Evolutionary conservation across 441 rosid species (phyloP), one percentile per base, ranked within the genome.

Genomic region (Macaranga tanarius): DNA sequence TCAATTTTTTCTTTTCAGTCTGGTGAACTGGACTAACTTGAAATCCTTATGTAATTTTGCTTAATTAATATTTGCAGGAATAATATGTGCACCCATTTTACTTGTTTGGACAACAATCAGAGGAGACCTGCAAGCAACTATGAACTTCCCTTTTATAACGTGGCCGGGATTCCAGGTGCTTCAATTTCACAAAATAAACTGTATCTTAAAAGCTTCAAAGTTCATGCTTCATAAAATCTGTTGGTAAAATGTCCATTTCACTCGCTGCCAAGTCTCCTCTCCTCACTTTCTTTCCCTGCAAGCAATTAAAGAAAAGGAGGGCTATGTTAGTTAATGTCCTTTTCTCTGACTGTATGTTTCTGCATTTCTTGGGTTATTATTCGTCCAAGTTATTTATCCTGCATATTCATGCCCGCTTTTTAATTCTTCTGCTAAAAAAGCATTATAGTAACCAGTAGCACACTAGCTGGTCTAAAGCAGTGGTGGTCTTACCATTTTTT

Each of bases 151-250:
- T 65, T 64, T 80, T 69, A 84, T 95, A 38, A 77, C 84, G 63
- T 71, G 84, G 45, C 85, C 92, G 42, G 96, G 98, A 68, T 95
- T 95, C 84, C 77, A 93, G 98, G 99, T 92, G 45, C 73, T 63
- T 69, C 45, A 55, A 38, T 69, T 60, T 23, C 67, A 23, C 26
- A 23, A 26, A 58, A 65, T 66, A 55, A 31, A 56, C 40, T 68
- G 34, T 20, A 75, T 15, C 54, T 26, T 75, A 34, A 34, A 34
- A 34, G 38, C 38, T 34, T 34, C 38, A 34, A 34, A 34, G 38
- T 34, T 34, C 38, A 34, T n/a, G 38, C 38, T 34, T 34, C 7
- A 5, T 34, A 34, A 34, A 28, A 34, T 34, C 38, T 34, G 38
- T 34, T 0, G 4, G 38, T 34, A 34, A 34, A 34, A 34, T 34